Conservation (phyloP, 2,329 filamentous ascomycete species). For the Akanthomyces lecanii region DNA sequence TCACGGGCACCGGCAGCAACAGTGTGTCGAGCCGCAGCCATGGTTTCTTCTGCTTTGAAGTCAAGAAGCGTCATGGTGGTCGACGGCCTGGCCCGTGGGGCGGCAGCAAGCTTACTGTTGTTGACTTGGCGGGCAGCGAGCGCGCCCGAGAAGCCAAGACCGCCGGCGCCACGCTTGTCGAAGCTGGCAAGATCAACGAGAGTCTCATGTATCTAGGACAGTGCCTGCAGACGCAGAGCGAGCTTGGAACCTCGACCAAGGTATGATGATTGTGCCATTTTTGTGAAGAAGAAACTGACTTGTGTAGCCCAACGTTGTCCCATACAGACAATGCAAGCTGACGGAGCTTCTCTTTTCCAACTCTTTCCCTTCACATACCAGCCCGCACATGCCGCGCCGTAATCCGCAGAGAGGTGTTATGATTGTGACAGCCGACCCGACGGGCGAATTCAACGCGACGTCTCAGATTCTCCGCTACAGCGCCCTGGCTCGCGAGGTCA, state of each 20-base stretch:
- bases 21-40: conserved; percentile 89
- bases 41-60: conserved; percentile 92
- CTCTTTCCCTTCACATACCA: conserved; percentile 64
- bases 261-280: conserved; percentile 39
- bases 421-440: conserved; percentile 91
- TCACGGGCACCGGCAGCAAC: conserved; percentile 89
- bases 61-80: conserved; percentile 68
- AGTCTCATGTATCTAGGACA: conserved; percentile 97
- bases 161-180: conserved; percentile 82
- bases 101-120: conserved; percentile 77
- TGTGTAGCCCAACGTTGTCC: conserved; percentile 63
- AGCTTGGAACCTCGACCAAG: conserved; percentile 68
- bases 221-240: conserved; percentile 91
- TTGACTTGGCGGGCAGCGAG: conserved; percentile 91
- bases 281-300: conserved; percentile 17
- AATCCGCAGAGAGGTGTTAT: conserved; percentile 86
- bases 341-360: conserved; percentile 86
- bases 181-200: conserved; percentile 98
- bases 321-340: conserved; percentile 79
- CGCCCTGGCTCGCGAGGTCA: conserved; percentile 86
- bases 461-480: conserved; percentile 94
- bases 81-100: conserved; percentile 59
- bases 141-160: conserved; percentile 91
- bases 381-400: conserved; percentile 42
- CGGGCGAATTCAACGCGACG: conserved; percentile 94